Percentiles rank a stretch among this genome's conserved stretches.
Evolutionary conservation across 345 rosid species (phyloP).

Genomic region (Pugionium dolabratum): DNA sequence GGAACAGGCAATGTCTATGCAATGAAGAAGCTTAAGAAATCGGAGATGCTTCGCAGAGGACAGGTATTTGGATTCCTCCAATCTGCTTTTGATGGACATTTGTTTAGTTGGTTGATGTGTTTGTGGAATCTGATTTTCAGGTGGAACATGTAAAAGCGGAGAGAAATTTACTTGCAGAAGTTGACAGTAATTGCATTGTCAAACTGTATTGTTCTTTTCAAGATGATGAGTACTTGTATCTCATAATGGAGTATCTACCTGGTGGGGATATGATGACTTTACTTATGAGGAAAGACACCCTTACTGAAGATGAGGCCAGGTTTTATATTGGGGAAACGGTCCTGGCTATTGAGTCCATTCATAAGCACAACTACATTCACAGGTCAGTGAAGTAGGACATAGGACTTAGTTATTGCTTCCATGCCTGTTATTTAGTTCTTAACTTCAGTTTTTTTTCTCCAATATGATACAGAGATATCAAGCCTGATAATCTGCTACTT

Average conservation of each 20-base stretch:
- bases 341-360: slow-evolving; percentile 94
- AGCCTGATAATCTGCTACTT: slow-evolving; percentile 94
- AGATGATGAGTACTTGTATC: slow-evolving; percentile 88
- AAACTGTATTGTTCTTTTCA: slow-evolving; percentile 95
- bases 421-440: slow-evolving; percentile 1
- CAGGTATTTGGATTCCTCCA: slow-evolving; percentile 53
- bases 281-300: slow-evolving; percentile 90
- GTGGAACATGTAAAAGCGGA: slow-evolving; percentile 99
- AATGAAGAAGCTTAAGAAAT: slow-evolving; percentile 96
- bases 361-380: slow-evolving; percentile 93
- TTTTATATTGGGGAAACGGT: slow-evolving; percentile 97
- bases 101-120: slow-evolving; percentile 28
- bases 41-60: slow-evolving; percentile 98
- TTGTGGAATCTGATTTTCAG: slow-evolving; percentile 47
- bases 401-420: slow-evolving; percentile 3
- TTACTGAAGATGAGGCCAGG: slow-evolving; percentile 91
- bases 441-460: neutral
- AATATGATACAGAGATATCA: slow-evolving; percentile 75
- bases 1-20: slow-evolving; percentile 87
- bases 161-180: slow-evolving; percentile 91
- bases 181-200: slow-evolving; percentile 96
- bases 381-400: slow-evolving; percentile 51
- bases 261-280: slow-evolving; percentile 99
- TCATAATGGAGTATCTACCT: slow-evolving; percentile 97
- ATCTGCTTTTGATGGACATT: neutral